Base-by-base conservation (phyloP, 177 flowering plant species). In the Telopea speciosissima region DNA sequence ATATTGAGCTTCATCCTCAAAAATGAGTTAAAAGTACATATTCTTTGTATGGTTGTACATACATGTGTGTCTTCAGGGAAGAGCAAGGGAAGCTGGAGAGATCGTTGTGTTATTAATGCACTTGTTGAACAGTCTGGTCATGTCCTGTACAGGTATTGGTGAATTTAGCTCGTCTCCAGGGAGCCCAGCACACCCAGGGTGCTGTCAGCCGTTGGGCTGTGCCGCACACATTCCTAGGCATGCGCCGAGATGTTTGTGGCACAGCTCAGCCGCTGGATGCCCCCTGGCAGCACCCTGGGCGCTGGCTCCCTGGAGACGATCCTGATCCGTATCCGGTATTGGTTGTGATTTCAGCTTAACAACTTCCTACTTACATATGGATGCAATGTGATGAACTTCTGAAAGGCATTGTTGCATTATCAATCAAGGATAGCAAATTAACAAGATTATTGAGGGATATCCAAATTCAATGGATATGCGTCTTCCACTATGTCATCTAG, bases 61-160 rank as follows among this genome's bases (percentile, higher is more conserved):
- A 62, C 67, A 70, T 72, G 24, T 65, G 17, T 42, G 22, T 67
- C 72, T 86, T 70, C 86, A 96, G 99, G 89, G 95, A 22, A 83
- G 99, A 82, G 99, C 99, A 72, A 88, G 99, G 85, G 98, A 96
- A 88, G 98, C 98, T 23, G 98, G 99, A 66, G 99, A 96, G 85
- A 96, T 96, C 25, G 98, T 42, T 90, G 97, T 65, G 95, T 90
- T 42, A 96, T 96, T 68, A 96, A 96, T 80, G 83, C 97, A 24
- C 85, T 93, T 52, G 99, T 96, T 68, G 98, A 96, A 78, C 98
- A 93, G 73, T 90, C 98, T 70, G 97, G 95, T 69, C 99, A 93
- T 83, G 78, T 96, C 75, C 99, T 98, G 68, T 96, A 89, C 68
- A 93, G 98, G 98, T 91, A 85, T n/a, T n/a, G n/a, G n/a, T n/a